Evolutionary conservation across 306 rosid species (phyloP).

Genomic region (Pyrus betulifolia): DNA sequence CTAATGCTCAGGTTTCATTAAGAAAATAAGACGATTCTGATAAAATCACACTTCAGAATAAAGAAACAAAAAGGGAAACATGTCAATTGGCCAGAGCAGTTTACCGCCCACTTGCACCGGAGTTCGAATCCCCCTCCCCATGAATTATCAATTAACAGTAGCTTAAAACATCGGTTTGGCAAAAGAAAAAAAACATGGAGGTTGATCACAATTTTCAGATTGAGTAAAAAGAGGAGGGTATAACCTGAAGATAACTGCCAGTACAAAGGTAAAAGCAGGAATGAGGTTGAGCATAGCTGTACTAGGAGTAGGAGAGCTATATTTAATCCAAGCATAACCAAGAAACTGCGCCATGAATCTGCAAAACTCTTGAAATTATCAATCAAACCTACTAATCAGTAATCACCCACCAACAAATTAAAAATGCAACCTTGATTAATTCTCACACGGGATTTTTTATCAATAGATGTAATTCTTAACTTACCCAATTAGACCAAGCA

Average conservation of each 20-base stretch:
- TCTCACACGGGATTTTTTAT: neutral
- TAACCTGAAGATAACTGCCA: conserved; percentile 58
- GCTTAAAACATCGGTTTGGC: neutral
- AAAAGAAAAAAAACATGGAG: neutral
- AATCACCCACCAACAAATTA: neutral
- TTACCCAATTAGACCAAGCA: conserved; percentile 60
- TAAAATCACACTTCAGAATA: neutral
- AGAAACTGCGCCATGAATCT: conserved; percentile 42
- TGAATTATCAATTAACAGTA: neutral
- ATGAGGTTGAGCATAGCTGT: conserved; percentile 71
- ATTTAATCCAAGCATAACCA: conserved; percentile 69
- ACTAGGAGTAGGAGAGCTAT: conserved; percentile 64
- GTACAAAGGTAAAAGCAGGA: conserved; percentile 67
- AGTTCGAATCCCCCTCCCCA: neutral
- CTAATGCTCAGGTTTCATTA: neutral
- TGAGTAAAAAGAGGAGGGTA: neutral
- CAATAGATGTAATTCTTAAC: conserved; percentile 2
- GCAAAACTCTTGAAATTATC: conserved; percentile 3
- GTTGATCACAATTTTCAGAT: neutral
- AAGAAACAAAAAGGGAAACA: neutral
- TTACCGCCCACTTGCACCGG: neutral
- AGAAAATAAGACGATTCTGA: neutral
- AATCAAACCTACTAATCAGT: neutral
- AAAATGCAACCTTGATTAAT: neutral
- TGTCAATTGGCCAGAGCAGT: neutral